Base-by-base conservation (phyloP, 1,284 basidiomycete genomes). In the Xanthoconium separans region DNA sequence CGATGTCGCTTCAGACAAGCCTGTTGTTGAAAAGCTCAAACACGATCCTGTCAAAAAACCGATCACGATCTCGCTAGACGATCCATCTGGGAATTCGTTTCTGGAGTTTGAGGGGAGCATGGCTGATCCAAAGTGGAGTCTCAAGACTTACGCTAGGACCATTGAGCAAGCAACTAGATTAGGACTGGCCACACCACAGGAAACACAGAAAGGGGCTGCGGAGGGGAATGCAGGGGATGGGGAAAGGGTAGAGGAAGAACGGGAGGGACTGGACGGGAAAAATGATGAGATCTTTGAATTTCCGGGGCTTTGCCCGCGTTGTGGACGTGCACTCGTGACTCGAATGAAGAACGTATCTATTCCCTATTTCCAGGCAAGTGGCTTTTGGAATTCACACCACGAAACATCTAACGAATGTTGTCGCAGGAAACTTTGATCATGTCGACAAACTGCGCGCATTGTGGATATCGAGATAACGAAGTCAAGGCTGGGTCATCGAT, bases 391-490 rank as follows among this genome's bases (percentile, higher is more conserved):
- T 24, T 48, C 18, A 15, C 29, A 27, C 18, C 45, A 10, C 10
- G 20, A 44, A n/a, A 40, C 27, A 20, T 39, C 4, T 8, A 8
- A 56, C 16, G 34, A 50, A 44, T 34, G 53, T 37, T 15, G 29
- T 48, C n/a, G 31, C 3, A 58, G 91, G 95, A 99, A 67, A 90
- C 96, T 56, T 77, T 99, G 58, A 95, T 99, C 74, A 99, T 99
- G 96, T 97, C 95, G 27, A 96, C 95, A 27, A 97, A 98, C 69
- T 99, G 97, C 72, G 92, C 93, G 52, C 74, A 77, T 52, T 99
- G 96, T 71, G 96, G 96, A 1, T 99, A 98, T 75, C 82, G 93
- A 61, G 96, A 99, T 75, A 98, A 97, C 69, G 96, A 99, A 75
- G 91, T 99, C 67, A 99, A 99, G 73, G 92, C 93, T 8, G 94